Percentiles rank a stretch among this genome's conserved stretches.
These are phyloP conservation scores for Trichosporon inkin DNA, from an alignment of 1,284 basidiomycete species.

Conservation along the genomic window DNA sequence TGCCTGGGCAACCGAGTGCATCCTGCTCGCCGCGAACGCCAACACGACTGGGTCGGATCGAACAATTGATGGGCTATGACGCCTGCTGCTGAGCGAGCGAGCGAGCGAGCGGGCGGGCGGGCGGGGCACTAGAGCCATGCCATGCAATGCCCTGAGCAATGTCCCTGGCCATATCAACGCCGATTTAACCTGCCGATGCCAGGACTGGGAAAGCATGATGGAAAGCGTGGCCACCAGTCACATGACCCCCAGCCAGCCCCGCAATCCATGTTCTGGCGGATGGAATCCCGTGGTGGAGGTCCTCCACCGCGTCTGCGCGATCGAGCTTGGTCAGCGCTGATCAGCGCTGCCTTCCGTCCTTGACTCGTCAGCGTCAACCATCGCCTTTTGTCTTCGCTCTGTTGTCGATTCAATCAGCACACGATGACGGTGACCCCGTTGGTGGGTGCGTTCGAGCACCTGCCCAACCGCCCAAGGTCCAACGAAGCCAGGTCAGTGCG, in stretches of 20 bases:
- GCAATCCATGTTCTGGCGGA: background rate
- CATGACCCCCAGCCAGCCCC: background rate
- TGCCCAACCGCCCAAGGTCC: slow-evolving; percentile 41
- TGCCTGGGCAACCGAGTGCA: no score
- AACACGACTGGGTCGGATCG: no score
- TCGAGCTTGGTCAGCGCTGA: slow-evolving; percentile 1
- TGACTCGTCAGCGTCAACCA: background rate
- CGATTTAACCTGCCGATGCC: no score
- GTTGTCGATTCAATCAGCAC: background rate
- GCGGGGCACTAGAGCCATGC: no score
- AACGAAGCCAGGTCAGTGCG: slow-evolving; percentile 45
- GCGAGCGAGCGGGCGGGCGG: no score
- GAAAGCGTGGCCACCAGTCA: background rate
- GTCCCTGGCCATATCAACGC: no score
- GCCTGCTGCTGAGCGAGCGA: no score
- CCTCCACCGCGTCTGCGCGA: background rate
- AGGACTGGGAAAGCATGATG: no score
- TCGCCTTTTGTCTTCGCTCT: background rate
- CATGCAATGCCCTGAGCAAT: no score
- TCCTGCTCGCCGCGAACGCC: no score
- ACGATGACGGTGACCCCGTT: slow-evolving; percentile 29
- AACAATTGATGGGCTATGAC: no score
- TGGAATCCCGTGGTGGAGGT: background rate
- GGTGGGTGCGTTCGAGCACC: slow-evolving; percentile 45
- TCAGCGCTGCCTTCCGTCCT: background rate